Evolutionary conservation across 2,329 filamentous ascomycete species (phyloP), one percentile per base, ranked within the genome.

Genomic region (Leptodontidium sp.): DNA sequence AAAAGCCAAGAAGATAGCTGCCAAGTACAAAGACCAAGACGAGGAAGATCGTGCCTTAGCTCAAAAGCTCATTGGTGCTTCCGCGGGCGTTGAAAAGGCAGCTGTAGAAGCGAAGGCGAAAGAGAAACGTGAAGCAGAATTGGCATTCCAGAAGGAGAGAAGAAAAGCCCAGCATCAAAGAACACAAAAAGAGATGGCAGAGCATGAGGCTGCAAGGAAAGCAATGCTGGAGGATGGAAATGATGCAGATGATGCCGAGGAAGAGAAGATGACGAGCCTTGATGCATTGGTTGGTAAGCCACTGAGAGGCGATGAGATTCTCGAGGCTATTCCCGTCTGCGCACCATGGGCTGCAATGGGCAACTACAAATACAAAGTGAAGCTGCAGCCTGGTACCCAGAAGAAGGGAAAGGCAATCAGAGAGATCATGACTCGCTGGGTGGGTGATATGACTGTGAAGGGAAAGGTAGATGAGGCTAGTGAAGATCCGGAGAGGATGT

Each of bases 341-440:
- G 90, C 87, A 4, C 90, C 90, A 1, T 91, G 89, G 84, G 82
- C 80, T 29, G 89, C 90, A 1, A 81, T 91, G 73, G 84, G 81
- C 2, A 88, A 87, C 66, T 92, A 91, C 81, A 98, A 98, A 81
- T 98, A 98, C 84, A 97, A 97, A 80, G 93, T 90, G 65, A 99
- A 99, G 83, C 80, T 99, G 75, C 96, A 98, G 81, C 96, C 96
- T 0, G 96, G 96, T 0, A 82, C 89, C 0, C 86, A 91, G 72
- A 99, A 98, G 85, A 97, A 97, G 82, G 95, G 96, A 11, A 98
- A 98, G 79, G 94, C 94, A 0, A 89, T 97, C 59, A 93, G 93
- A 78, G 95, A 98, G 80, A 91, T 98, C 40, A 81, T 98, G n/a
- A 89, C 90, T 61, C 87, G 87, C 69, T 98, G 95, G 94, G 86